These are phyloP conservation scores for Oenanthe sinensis DNA, from an alignment of 129 eudicot species.

Conservation along the genomic window DNA sequence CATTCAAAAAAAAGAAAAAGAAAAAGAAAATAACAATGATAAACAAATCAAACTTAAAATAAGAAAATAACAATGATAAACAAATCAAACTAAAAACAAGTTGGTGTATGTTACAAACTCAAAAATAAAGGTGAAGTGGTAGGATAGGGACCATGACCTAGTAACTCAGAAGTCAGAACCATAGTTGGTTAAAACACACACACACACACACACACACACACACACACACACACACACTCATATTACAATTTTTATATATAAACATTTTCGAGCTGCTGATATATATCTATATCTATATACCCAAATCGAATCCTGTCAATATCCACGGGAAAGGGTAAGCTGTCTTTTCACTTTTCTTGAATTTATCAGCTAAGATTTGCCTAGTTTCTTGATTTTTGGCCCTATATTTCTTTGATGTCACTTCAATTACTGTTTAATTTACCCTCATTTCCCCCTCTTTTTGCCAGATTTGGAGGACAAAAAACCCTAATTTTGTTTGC, in stretches of 20 bases:
- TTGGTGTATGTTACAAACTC: background rate
- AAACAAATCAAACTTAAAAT: background rate
- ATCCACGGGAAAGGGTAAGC: background rate
- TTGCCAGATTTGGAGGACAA: background rate
- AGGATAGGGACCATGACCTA: constrained; percentile 7
- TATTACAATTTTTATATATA: too few relatives aligned
- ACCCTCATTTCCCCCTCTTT: background rate
- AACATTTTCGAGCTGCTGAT: background rate
- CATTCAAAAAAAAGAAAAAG: too few relatives aligned
- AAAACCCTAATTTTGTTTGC: background rate
- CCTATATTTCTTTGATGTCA: background rate
- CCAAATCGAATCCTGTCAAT: constrained; percentile 4
- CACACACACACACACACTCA: too few relatives aligned
- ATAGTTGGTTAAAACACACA: background rate
- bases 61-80: background rate
- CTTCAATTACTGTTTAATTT: background rate
- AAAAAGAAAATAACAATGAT: background rate
- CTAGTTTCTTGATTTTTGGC: background rate
- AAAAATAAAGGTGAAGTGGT: background rate
- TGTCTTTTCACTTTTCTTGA: background rate
- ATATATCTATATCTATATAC: background rate
- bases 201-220: background rate
- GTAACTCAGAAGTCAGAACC: constrained; percentile 1
- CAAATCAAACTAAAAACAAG: background rate
- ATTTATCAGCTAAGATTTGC: background rate